phyloP scores from a whole-genome alignment of 83 land plant species.

The Diphasiastrum complanatum region DNA sequence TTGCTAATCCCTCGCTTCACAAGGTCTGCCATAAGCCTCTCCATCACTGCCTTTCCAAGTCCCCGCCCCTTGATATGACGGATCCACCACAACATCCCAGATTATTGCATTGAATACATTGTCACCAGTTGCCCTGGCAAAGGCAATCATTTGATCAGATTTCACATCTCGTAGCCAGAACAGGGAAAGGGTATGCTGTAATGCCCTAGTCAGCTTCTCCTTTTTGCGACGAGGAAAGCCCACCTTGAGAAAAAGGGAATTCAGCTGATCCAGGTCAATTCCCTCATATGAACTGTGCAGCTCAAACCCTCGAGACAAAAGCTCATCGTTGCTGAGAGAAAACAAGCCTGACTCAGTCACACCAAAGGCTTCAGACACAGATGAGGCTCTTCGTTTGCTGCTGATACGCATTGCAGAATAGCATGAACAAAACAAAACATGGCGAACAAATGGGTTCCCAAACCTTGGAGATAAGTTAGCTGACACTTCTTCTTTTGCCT shows the following conservation, averaged over 20 bases:
- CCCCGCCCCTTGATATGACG: slow-evolving; percentile 77
- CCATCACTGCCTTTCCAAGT: slow-evolving; percentile 82
- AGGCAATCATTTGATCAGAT: slow-evolving; percentile 53
- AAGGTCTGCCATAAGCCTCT: slow-evolving; percentile 58
- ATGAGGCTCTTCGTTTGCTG: too few species aligned
- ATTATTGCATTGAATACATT: slow-evolving; percentile 88
- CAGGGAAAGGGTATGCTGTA: slow-evolving; percentile 54
- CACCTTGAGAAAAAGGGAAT: slow-evolving; percentile 68
- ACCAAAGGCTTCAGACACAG: slow-evolving; percentile 25
- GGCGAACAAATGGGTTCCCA: too few species aligned
- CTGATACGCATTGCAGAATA: too few species aligned
- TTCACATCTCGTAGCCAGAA: slow-evolving; percentile 52
- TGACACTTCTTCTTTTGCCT: too few species aligned
- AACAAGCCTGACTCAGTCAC: slow-evolving; percentile 36
- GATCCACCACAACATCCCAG: slow-evolving; percentile 98
- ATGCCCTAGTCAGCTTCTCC: slow-evolving; percentile 45
- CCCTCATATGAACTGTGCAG: slow-evolving; percentile 40
- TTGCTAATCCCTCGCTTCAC: slow-evolving; percentile 53
- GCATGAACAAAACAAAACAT: too few species aligned
- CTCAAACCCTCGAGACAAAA: slow-evolving; percentile 52
- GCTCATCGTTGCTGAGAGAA: slow-evolving; percentile 56
- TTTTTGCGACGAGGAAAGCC: slow-evolving; percentile 80
- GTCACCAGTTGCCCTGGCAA: slow-evolving; percentile 90
- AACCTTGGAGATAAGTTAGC: too few species aligned
- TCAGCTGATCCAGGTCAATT: slow-evolving; percentile 68